Evolutionary conservation across 2,329 filamentous ascomycete species (phyloP), one percentile per base, ranked within the genome.

Genomic region (Claviceps digitariae): DNA sequence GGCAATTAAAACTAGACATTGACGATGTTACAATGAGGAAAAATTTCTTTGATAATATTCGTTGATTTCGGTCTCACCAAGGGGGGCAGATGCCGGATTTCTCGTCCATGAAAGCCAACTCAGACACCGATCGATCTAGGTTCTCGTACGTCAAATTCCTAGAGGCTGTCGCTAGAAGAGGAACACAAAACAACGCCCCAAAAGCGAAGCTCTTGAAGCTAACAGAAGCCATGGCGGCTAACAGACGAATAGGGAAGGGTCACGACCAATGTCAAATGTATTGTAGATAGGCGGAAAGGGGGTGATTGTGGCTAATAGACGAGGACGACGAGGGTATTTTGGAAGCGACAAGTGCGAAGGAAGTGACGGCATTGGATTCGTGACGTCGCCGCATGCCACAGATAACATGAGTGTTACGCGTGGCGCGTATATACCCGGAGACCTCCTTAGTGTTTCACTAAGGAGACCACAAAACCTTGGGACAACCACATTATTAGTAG

Each of bases 1-100:
- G 86, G 73, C 93, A 98, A 79, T 98, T 97, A 78, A 98, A 98
- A 74, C 93, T 91, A 59, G 61, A 9, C 12, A 44, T 44, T 10
- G 29, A 63, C 10, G 20, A 12, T 44, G 31, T 52, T 72, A 74
- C 63, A 54, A 58, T 49, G 60, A 53, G 56, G 45, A 40, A 46
- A 34, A 56, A 46, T 17, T 0, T n/a, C 1, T 20, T 57, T 52
- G n/a, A n/a, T 20, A 2, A 43, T 15, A 13, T 23, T 3, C 12
- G 4, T 23, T 7, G 20, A 15, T 6, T 8, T 48, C 12, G 15
- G 52, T 45, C 72, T 60, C 69, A 86, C 82, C 83, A 93, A 63
- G 87, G 87, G 52, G 87, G 87, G 65, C 88, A 93, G 62, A 85
- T 81, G 57, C 79, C 79, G 7, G 89, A 86, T 50, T 87, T 80